Base-by-base conservation (phyloP, 768 basidiomycete species). In the Leccinum imitatum region DNA sequence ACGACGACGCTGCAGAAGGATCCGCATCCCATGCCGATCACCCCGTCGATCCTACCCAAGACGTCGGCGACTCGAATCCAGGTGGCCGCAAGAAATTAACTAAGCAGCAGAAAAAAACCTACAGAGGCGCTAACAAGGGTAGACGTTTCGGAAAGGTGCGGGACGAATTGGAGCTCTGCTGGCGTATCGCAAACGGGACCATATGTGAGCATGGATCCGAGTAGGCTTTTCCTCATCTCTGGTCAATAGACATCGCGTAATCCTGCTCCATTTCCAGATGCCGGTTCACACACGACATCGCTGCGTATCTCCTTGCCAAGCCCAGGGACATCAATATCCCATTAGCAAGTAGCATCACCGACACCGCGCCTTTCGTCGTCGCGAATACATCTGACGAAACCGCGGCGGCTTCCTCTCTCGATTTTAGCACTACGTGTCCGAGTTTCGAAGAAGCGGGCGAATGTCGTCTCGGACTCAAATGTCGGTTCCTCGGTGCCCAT, bases 401-500 rank as follows among this genome's bases (percentile, higher is more conserved):
- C 4, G 6, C 11, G 10, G 8, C 13, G 13, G 56, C 47, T 3
- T 60, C 63, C 0, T 71, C 65, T 17, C 63, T 73, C 27, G 63
- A 74, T 47, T 62, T 51, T 19, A 56, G 14, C 19, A 74, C 69
- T 17, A 61, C 56, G 1, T 73, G 73, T 25, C 65, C 68, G 23
- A 57, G 50, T 30, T 73, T 72, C 25, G 66, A 70, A 19, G 73
- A 73, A 54, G 67, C 69, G 48, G 67, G 66, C 0, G 69, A 70
- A 58, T 73, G 72, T 57, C 71, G 73, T 46, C 64, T 73, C 15
- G 97, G 95, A 11, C 87, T 91, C 73, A 93, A 94, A 72, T 99
- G 97, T 71, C 86, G 97, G 2, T 97, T 90, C 74, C 82, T 97
- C 6, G 88, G 89, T 13, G 87, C 84, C 3, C 96, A 99, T 72